These are phyloP conservation scores for Schizochytrium sp. DNA, from an alignment of 108 stramenopile genomes.

Conservation along the genomic window DNA sequence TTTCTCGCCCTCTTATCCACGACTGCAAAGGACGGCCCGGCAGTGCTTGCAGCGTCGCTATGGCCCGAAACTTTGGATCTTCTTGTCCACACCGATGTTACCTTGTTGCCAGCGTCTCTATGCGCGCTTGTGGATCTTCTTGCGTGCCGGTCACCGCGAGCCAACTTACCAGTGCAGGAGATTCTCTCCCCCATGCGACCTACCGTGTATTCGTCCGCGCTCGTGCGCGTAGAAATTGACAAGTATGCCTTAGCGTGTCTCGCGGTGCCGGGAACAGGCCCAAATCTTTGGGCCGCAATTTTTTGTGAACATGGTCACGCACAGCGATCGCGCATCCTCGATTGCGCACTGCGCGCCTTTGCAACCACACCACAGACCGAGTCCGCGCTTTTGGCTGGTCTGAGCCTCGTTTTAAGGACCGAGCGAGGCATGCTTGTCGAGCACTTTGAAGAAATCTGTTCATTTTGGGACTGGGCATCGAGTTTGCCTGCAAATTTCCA, in stretches of 20 bases:
- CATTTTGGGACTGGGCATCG: not conserved
- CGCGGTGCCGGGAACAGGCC: no score
- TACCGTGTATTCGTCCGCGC: not conserved
- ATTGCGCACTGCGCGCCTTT: no score
- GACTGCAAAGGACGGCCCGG: not conserved
- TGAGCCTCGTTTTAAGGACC: not conserved
- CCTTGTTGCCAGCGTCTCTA: not conserved
- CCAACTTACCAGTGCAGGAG: not conserved
- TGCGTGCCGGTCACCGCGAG: not conserved
- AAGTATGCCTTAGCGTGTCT: no score
- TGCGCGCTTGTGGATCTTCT: not conserved
- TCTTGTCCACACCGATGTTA: not conserved
- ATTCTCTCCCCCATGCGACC: not conserved
- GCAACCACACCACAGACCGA: no score
- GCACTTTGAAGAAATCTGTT: not conserved
- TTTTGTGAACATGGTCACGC: no score
- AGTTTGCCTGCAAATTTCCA: not conserved
- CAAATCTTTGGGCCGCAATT: no score
- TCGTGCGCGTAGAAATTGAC: not conserved
- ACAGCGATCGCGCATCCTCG: no score
- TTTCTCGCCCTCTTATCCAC: not conserved
- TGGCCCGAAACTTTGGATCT: not conserved
- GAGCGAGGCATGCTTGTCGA: not conserved
- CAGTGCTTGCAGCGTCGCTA: not conserved
- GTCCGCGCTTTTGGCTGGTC: no score